Evolutionary conservation across 176 grass and related monocot genomes (phyloP).

Genomic region (Carex myosuroides): DNA sequence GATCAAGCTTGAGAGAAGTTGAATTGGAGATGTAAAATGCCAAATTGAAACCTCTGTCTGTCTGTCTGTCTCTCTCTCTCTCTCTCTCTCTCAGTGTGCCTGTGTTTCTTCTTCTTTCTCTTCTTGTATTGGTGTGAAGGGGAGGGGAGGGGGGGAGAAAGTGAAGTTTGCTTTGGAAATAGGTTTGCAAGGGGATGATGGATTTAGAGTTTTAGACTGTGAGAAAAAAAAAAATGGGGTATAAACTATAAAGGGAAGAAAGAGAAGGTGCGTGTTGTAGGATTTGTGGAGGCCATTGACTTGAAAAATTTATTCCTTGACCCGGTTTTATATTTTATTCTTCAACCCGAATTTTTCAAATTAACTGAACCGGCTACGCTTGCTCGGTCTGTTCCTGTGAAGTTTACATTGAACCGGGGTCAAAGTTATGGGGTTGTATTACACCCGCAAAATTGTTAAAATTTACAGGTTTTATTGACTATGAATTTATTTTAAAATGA

Average conservation of each 20-base stretch:
- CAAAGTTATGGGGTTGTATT: too few species aligned
- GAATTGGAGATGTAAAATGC: conserved; percentile 4
- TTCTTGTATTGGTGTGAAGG: conserved; percentile 1
- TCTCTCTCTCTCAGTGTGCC: background rate
- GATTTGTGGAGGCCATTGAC: conserved; percentile 22
- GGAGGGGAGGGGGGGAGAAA: background rate
- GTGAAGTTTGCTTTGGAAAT: conserved; percentile 22
- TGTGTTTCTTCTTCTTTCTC: conserved; percentile 2
- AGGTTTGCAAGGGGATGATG: conserved; percentile 5
- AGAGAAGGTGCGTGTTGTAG: conserved; percentile 9
- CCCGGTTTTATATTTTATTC: conserved; percentile 8
- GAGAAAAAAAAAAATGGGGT: background rate
- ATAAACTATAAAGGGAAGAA: conserved; percentile 19
- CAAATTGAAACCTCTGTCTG: background rate
- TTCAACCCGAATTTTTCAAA: background rate
- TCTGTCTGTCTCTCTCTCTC: background rate
- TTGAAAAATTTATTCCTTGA: conserved; percentile 16
- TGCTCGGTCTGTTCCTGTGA: background rate
- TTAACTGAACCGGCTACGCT: background rate
- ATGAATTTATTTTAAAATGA: background rate
- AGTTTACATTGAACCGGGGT: too few species aligned
- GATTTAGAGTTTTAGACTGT: background rate
- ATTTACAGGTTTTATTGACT: background rate
- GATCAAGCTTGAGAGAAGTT: conserved; percentile 8
- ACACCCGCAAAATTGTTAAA: background rate